These are phyloP conservation scores for Candida pseudocylindracea DNA, from an alignment of 1,139 yeast species.

Conservation along the genomic window DNA sequence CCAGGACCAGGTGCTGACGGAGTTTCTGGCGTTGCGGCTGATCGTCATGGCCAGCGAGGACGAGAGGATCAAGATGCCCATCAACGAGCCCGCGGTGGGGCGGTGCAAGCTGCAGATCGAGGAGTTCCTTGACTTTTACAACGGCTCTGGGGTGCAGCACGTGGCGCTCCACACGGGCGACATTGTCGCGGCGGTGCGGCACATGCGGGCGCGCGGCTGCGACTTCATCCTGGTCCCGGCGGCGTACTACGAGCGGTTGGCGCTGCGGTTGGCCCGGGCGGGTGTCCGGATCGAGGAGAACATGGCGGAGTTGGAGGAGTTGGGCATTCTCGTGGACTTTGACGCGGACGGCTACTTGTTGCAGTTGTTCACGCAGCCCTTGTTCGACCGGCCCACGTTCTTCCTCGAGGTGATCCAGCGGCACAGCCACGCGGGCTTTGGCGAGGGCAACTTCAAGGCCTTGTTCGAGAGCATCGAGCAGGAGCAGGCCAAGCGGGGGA, in stretches of 20 bases:
- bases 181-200: constrained; percentile 32
- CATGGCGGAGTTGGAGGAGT: constrained; percentile 13
- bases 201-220: constrained; percentile 36
- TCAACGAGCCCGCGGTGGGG: constrained; percentile 65
- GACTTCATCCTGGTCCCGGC: constrained; percentile 40
- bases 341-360: constrained; percentile 51
- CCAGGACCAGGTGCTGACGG: constrained; percentile 49
- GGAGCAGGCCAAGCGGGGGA: constrained; percentile 32
- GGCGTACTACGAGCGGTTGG: constrained; percentile 29
- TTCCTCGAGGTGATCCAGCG: constrained; percentile 69
- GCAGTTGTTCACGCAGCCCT: constrained; percentile 60
- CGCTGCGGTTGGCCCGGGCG: constrained; percentile 14
- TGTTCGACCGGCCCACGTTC: constrained; percentile 59
- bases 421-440: constrained; percentile 63
- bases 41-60: constrained; percentile 56
- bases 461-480: constrained; percentile 57
- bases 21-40: constrained; percentile 44
- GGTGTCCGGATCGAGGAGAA: constrained; percentile 23
- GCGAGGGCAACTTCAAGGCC: constrained; percentile 71
- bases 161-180: constrained; percentile 43
- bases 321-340: constrained; percentile 50
- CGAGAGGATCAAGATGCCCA: constrained; percentile 53
- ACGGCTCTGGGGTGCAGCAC: constrained; percentile 74
- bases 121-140: constrained; percentile 53
- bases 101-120: constrained; percentile 53